Evolutionary conservation across 2,329 filamentous ascomycete genomes (phyloP).

Genomic region (Sporothrix schenckii): DNA sequence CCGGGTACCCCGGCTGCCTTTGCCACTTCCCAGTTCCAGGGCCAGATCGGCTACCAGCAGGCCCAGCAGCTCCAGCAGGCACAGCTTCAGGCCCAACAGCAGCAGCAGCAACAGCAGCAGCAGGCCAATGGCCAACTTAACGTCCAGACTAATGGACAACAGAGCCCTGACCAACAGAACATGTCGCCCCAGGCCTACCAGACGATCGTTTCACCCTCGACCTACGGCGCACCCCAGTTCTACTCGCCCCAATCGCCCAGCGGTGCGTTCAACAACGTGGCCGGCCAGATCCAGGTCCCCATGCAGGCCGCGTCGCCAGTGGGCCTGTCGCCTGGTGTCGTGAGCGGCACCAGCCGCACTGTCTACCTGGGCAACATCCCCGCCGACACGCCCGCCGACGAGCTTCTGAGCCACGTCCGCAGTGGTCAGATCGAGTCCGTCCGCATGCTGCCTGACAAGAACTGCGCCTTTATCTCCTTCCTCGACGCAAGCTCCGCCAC

Average conservation of each 20-base stretch:
- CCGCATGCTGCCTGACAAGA: conserved; percentile 94
- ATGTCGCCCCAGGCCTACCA: conserved; percentile 85
- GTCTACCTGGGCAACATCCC: conserved; percentile 98
- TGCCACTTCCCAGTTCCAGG: conserved; percentile 88
- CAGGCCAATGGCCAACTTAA: conserved; percentile 54
- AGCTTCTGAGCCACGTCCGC: conserved; percentile 92
- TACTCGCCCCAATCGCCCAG: conserved; percentile 86
- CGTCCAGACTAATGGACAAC: conserved; percentile 70
- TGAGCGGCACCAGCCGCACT: conserved; percentile 90
- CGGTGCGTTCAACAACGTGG: conserved; percentile 68
- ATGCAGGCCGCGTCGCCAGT: conserved; percentile 73
- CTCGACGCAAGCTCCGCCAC: conserved; percentile 96
- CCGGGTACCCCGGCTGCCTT: conserved; percentile 90
- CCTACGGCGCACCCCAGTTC: conserved; percentile 79
- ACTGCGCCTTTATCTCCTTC: conserved; percentile 99
- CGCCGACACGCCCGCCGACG: conserved; percentile 94
- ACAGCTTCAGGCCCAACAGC: conserved; percentile 57
- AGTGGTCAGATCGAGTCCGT: conserved; percentile 99
- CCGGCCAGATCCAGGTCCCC: conserved; percentile 62
- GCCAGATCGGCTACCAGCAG: conserved; percentile 74
- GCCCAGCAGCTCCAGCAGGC: conserved; percentile 63
- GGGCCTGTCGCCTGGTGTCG: conserved; percentile 74
- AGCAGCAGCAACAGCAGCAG: conserved; percentile 51
- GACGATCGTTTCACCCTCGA: conserved; percentile 81
- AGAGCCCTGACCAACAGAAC: conserved; percentile 74